phyloP scores from a whole-genome alignment of 352 stramenopile genomes.

The Globisporangium paroecandrum region DNA sequence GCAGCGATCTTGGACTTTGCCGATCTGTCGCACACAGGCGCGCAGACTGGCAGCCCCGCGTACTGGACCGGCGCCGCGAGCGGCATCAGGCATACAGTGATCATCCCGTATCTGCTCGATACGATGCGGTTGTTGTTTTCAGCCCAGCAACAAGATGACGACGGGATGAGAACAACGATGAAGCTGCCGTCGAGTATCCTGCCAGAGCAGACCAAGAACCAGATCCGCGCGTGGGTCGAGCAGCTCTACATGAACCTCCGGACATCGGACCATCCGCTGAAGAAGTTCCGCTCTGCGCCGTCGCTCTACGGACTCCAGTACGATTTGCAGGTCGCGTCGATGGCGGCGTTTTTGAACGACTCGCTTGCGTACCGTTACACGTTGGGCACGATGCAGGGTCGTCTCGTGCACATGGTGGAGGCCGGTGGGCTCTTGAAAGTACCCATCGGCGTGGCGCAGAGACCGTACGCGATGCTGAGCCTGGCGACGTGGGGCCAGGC shows the following conservation, averaged over 20 bases:
- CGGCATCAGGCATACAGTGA: constrained; percentile 30
- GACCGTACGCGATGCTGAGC: constrained; percentile 30
- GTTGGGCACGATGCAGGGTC: constrained; percentile 43
- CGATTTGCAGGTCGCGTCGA: constrained; percentile 38
- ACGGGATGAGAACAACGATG: background rate
- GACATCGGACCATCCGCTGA: constrained; percentile 19
- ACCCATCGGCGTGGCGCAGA: constrained; percentile 24
- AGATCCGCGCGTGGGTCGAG: constrained; percentile 25
- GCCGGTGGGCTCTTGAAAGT: constrained; percentile 27
- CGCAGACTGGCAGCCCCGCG: constrained; percentile 19
- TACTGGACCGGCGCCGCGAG: constrained; percentile 18
- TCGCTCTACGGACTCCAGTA: constrained; percentile 42
- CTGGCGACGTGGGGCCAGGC: constrained; percentile 29
- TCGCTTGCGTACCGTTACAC: constrained; percentile 32
- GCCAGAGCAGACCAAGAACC: constrained; percentile 1
- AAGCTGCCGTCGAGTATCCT: background rate
- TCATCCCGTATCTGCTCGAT: constrained; percentile 37
- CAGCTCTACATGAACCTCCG: constrained; percentile 24
- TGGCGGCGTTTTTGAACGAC: constrained; percentile 47
- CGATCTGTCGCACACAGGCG: constrained; percentile 33
- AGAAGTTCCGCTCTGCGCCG: constrained; percentile 27
- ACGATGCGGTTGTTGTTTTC: constrained; percentile 31
- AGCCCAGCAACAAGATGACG: background rate
- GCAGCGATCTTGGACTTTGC: constrained; percentile 25
- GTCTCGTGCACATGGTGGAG: constrained; percentile 43